Base-by-base conservation (phyloP, 768 basidiomycete species). In the Phlegmacium glaucopus region DNA sequence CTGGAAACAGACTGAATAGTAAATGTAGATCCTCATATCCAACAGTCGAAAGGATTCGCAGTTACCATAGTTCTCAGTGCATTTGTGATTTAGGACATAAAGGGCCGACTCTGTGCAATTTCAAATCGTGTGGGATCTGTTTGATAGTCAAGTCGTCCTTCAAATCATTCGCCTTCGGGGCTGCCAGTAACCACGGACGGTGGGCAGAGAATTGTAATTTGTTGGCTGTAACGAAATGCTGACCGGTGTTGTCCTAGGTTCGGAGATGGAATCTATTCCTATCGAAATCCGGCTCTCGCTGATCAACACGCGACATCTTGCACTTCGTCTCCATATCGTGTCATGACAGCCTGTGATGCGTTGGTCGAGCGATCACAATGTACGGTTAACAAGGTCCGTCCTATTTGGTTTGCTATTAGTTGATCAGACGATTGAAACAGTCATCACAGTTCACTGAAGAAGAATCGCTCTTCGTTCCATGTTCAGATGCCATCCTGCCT, bases 41-140 rank as follows among this genome's bases (percentile, higher is more conserved):
- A 43, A 63, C 59, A 38, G 66, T 70, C 51, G 70, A 72, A 52
- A 70, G 79, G 55, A 68, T 83, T 44, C 74, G 78, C 53, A 81
- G 77, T 32, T 85, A 81, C 56, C 79, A 85, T 50, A 75, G 79
- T 47, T 71, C 80, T 2, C 82, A 83, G 50, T 84, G 82, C 55
- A 81, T 86, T 35, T 86, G 83, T 65, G 80, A 86, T 59, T 65
- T 86, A 50, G 83, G 83, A 7, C 71, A 71, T 11, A 80, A 79
- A 49, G 74, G 74, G 27, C 59, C 71, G 4, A 56, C 58, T 1
- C 58, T 82, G 15, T 86, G 84, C 62, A 70, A 69, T 51, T 80
- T 79, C 65, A 71, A 66, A 40, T 83, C 83, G 22, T 86, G 83
- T 51, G 83, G 84, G 2, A 80, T 85, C 50, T 86, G 83, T 59